phyloP scores from a whole-genome alignment of 345 rosid species.

The Gossypium australe region DNA sequence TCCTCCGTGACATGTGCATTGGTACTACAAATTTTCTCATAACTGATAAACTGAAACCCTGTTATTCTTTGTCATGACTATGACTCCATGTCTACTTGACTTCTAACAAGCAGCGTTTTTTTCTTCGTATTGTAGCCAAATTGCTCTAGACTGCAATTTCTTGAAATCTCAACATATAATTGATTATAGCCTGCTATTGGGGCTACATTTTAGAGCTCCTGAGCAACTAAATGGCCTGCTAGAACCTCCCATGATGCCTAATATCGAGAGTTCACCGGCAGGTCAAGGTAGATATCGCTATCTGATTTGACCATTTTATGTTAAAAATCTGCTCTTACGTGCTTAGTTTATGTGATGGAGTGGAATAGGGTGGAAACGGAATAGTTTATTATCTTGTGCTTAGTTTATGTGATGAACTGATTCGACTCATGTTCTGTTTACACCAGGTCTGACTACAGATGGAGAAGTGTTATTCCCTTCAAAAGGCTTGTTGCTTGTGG shows the following conservation, averaged over 20 bases:
- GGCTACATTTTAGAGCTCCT: conserved; percentile 85
- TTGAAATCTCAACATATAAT: conserved; percentile 78
- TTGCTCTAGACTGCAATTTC: conserved; percentile 60
- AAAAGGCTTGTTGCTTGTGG: conserved; percentile 56
- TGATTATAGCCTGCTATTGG: conserved; percentile 83
- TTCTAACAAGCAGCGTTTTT: background rate
- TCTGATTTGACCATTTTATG: background rate
- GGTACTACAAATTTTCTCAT: background rate
- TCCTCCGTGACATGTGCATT: background rate
- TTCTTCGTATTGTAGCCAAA: conserved; percentile 48
- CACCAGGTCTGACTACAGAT: conserved; percentile 35
- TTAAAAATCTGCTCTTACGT: background rate
- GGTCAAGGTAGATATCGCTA: conserved; percentile 40
- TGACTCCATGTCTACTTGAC: background rate
- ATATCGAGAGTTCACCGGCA: conserved; percentile 35
- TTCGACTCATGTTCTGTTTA: conserved; percentile 19
- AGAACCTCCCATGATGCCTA: conserved; percentile 44
- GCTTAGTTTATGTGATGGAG: background rate
- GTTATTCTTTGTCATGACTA: background rate
- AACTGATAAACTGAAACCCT: background rate
- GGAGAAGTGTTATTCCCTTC: conserved; percentile 58
- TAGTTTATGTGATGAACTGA: background rate
- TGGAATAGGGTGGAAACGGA: background rate
- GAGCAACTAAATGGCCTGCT: conserved; percentile 56
- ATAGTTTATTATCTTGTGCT: background rate